Evolutionary conservation across 768 basidiomycete genomes (phyloP), one percentile per base, ranked within the genome.

Genomic region (Suillus bovinus): DNA sequence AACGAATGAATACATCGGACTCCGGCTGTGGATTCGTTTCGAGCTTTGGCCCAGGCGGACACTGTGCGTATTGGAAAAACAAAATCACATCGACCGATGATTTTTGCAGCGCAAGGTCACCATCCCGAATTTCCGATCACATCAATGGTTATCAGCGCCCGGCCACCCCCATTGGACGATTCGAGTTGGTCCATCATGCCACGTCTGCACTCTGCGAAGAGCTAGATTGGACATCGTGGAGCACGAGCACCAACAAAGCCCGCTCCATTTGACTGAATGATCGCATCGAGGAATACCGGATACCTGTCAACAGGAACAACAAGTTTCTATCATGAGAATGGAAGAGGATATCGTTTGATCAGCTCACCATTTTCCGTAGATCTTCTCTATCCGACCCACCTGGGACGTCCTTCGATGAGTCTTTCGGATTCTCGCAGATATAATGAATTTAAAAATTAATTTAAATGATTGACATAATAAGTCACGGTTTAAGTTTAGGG

Each of bases 221-320:
- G 89, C 87, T 31, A 92, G 66, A 53, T 83, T 75, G 4, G 87
- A 86, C 84, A 90, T 90, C 5, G 90, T 91, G 36, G 89, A 90
- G 47, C 78, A 66, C 87, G 83, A 2, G 89, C 91, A 10, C 89
- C 91, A 17, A 93, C 83, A 68, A 92, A 87, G 2, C 89, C 91
- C 9, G 78, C 70, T 24, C 85, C 89, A 44, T 75, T 76, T 0
- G 88, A 87, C 68, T 92, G 91, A 60, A 90, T 83, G 11, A 84
- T 85, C 3, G 88, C 87, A 68, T 91, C 90, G 59, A 91, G 80
- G 55, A 92, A 74, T 20, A 88, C 76, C 14, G 89, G 87, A 72
- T 89, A 86, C 88, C 89, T 89, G 65, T 24, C 24, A 55, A 59
- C n/a, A 39, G 31, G 11, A 36, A 52, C 57, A 61, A n/a, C n/a